Percentiles rank a stretch among this genome's conserved stretches.
Conservation (phyloP, 2,329 filamentous ascomycete species). For the Tympanopsis confertula region DNA sequence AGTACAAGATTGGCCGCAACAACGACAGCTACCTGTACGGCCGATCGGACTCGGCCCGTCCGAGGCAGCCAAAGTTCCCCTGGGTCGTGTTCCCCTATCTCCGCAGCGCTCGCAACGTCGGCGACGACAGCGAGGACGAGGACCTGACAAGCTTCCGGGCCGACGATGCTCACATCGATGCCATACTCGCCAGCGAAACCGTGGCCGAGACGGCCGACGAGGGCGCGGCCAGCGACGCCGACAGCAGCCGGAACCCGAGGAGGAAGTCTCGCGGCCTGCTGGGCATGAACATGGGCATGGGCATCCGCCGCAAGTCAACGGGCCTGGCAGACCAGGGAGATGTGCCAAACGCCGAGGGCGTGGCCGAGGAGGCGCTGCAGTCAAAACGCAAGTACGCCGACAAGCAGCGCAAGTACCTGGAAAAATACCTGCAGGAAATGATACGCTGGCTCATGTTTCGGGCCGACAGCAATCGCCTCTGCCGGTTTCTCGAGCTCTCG, state of each 20-base stretch:
- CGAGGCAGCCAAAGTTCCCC: slow-evolving; percentile 83
- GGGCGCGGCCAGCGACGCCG: slow-evolving; percentile 58
- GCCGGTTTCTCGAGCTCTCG: slow-evolving; percentile 90
- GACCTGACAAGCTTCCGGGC: slow-evolving; percentile 25
- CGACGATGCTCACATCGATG: slow-evolving; percentile 25
- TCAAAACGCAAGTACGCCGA: slow-evolving; percentile 60
- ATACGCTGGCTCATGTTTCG: slow-evolving; percentile 95
- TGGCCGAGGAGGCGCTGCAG: slow-evolving; percentile 36
- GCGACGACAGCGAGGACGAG: slow-evolving; percentile 67
- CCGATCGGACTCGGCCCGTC: slow-evolving; percentile 49
- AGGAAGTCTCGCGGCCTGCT: slow-evolving; percentile 30
- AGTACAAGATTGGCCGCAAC: slow-evolving; percentile 66
- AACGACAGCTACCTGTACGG: slow-evolving; percentile 73
- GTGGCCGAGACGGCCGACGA: slow-evolving; percentile 43
- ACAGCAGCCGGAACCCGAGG: slow-evolving; percentile 31
- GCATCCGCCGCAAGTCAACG: slow-evolving; percentile 38
- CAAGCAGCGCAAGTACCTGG: slow-evolving; percentile 71
- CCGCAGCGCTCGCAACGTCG: slow-evolving; percentile 66
- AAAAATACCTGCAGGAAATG: slow-evolving; percentile 85
- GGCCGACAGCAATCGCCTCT: slow-evolving; percentile 86
- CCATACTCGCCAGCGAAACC: slow-evolving; percentile 28
- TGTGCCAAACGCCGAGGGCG: slow-evolving; percentile 23
- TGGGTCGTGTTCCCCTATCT: slow-evolving; percentile 82
- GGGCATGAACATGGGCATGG: slow-evolving; percentile 23
- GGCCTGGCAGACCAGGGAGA: slow-evolving; percentile 33